phyloP scores from a whole-genome alignment of 768 basidiomycete genomes.

The Boletus eberwhitei region DNA sequence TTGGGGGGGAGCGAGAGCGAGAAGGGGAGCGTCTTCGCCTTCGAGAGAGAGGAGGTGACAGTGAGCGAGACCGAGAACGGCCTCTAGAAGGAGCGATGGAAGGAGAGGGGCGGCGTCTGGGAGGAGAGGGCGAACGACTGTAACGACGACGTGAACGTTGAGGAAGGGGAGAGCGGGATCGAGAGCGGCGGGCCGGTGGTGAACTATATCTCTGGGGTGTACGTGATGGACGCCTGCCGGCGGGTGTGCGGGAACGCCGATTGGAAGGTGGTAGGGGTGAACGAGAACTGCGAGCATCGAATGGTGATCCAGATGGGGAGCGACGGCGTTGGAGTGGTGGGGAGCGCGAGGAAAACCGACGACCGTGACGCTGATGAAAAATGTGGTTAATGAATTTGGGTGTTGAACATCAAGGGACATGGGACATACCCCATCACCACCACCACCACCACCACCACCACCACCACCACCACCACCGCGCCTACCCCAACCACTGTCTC shows the following conservation, averaged over 20 bases:
- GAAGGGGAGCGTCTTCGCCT: slow-evolving; percentile 36
- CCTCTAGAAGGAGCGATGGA: slow-evolving; percentile 31
- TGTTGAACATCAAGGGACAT: slow-evolving; percentile 5
- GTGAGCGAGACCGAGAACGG: slow-evolving; percentile 41
- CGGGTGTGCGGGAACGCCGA: slow-evolving; percentile 40
- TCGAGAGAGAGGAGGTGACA: slow-evolving; percentile 39
- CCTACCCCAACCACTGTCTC: slow-evolving; percentile 65
- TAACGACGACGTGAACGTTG: slow-evolving; percentile 25
- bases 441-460: slow-evolving; percentile 50
- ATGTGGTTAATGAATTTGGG: slow-evolving; percentile 4
- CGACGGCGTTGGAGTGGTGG: slow-evolving; percentile 49
- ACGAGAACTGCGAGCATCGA: slow-evolving; percentile 38
- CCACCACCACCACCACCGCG: slow-evolving; percentile 58
- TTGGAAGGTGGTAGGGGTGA: slow-evolving; percentile 34
- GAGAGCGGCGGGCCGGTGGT: slow-evolving; percentile 39
- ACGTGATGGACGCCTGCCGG: slow-evolving; percentile 34
- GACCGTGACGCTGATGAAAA: slow-evolving; percentile 39
- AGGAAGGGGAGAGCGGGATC: slow-evolving; percentile 31
- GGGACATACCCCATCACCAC: slow-evolving; percentile 19
- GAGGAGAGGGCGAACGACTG: slow-evolving; percentile 27
- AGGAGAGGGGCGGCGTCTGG: slow-evolving; percentile 32
- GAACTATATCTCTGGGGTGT: slow-evolving; percentile 29
- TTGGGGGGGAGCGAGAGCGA: slow-evolving; percentile 30
- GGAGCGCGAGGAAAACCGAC: slow-evolving; percentile 44
- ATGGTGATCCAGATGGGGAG: slow-evolving; percentile 35